These are phyloP conservation scores for Psilocybe cubensis DNA, from an alignment of 768 basidiomycete genomes.

Conservation along the genomic window DNA sequence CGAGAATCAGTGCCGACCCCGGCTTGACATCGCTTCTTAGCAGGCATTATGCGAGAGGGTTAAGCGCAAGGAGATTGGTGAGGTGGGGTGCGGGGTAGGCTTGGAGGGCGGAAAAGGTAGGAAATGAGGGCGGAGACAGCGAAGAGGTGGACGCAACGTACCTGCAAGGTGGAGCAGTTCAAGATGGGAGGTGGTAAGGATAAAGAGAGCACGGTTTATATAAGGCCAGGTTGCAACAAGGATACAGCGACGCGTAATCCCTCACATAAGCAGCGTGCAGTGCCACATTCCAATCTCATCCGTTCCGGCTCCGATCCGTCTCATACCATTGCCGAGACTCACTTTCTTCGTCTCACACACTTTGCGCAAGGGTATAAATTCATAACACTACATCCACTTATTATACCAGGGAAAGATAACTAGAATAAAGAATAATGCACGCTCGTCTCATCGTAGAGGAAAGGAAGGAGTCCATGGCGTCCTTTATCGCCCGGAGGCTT, in stretches of 20 bases:
- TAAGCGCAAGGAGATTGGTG: slow-evolving; percentile 15
- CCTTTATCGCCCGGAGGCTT: slow-evolving; percentile 14
- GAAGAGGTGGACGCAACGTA: slow-evolving; percentile 8
- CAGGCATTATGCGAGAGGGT: slow-evolving; percentile 54
- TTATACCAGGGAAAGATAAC: slow-evolving; percentile 13
- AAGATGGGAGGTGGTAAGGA: slow-evolving; percentile 18
- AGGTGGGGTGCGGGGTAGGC: slow-evolving; percentile 2
- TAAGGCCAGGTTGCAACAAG: slow-evolving; percentile 26
- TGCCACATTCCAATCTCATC: slow-evolving; percentile 13
- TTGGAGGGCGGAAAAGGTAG: background rate
- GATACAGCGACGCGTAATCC: slow-evolving; percentile 34
- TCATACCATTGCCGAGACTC: background rate
- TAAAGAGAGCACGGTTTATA: slow-evolving; percentile 20
- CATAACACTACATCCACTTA: slow-evolving; percentile 10
- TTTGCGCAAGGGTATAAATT: slow-evolving; percentile 10
- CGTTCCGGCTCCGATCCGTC: slow-evolving; percentile 24
- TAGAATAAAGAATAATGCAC: slow-evolving; percentile 18
- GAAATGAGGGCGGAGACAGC: slow-evolving; percentile 6
- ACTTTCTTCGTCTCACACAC: background rate
- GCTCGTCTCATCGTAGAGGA: slow-evolving; percentile 8
- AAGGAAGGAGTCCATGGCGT: slow-evolving; percentile 10
- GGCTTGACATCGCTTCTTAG: slow-evolving; percentile 89
- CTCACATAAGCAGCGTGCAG: slow-evolving; percentile 28
- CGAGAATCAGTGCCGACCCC: slow-evolving; percentile 48
- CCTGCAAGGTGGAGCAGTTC: slow-evolving; percentile 17